A percentile compares a stretch with the other conserved stretches of the same genome.
Evolutionary conservation across 768 basidiomycete species (phyloP).

Genomic region (Calocera cornea): DNA sequence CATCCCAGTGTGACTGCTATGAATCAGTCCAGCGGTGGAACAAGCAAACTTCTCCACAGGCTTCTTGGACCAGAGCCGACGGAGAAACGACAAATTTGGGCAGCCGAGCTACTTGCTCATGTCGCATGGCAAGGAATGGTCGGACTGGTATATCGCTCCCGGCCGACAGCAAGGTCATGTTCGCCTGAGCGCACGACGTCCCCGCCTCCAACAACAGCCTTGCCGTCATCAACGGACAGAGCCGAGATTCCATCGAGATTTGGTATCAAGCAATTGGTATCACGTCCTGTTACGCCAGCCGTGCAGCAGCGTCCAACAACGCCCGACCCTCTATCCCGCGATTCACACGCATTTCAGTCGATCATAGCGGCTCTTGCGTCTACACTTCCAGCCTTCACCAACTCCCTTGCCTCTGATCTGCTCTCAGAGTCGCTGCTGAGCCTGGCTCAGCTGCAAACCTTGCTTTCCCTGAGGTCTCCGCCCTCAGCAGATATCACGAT

Average conservation of each 20-base stretch:
- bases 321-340: not conserved
- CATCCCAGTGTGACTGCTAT: slow-evolving; percentile 23
- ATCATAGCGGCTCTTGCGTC: not conserved
- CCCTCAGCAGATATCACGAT: not conserved
- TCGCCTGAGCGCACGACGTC: not conserved
- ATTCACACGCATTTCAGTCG: not conserved
- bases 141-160: slow-evolving; percentile 47
- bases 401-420: not conserved
- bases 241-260: not conserved
- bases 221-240: not conserved
- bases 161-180: not conserved
- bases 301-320: not conserved
- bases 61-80: slow-evolving; percentile 34
- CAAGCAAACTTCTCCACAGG: slow-evolving; percentile 14
- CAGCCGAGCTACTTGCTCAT: slow-evolving; percentile 61
- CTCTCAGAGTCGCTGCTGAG: not conserved
- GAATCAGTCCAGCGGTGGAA: slow-evolving; percentile 10
- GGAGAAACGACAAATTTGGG: slow-evolving; percentile 38
- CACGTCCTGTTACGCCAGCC: not conserved
- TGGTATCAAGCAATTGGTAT: not conserved
- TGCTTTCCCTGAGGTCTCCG: not conserved
- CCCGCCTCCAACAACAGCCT: not conserved
- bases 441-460: not conserved
- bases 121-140: slow-evolving; percentile 62
- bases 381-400: not conserved